phyloP scores from a whole-genome alignment of 768 basidiomycete genomes.

The Lactarius hatsudake region DNA sequence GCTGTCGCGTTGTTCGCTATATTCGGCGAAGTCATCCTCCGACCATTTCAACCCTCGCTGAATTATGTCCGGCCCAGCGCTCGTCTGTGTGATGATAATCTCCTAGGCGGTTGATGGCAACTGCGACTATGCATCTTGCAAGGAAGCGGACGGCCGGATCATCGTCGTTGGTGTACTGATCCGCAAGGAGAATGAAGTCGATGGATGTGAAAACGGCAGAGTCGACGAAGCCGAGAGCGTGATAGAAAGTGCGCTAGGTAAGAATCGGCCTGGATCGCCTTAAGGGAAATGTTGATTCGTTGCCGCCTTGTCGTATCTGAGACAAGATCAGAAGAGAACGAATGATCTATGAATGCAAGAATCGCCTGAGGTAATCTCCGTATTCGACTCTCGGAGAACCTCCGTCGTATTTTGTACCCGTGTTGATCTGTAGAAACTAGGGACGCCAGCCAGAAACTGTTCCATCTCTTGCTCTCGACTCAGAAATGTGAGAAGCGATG shows the following conservation, averaged over 20 bases:
- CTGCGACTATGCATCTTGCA: conserved; percentile 1
- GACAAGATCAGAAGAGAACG: conserved; percentile 6
- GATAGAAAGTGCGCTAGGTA: conserved; percentile 12
- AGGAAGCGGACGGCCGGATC: not conserved
- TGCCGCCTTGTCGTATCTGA: not conserved
- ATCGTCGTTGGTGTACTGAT: not conserved
- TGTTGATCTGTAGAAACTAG: conserved; percentile 13
- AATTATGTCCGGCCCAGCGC: not conserved
- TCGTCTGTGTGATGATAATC: not conserved
- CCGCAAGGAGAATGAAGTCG: conserved; percentile 11
- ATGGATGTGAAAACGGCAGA: not conserved
- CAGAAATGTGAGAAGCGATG: not conserved
- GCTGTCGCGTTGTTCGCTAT: not conserved
- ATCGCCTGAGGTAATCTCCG: conserved; percentile 6
- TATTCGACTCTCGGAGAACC: conserved; percentile 1
- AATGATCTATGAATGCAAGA: conserved; percentile 9
- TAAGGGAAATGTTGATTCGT: not conserved
- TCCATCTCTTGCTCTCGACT: conserved; percentile 11
- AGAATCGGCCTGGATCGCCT: conserved; percentile 1
- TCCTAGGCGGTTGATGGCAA: not conserved
- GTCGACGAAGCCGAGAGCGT: not conserved
- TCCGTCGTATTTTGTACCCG: conserved; percentile 5
- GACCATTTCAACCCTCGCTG: not conserved
- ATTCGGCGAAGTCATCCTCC: not conserved
- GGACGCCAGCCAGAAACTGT: conserved; percentile 13